phyloP scores from a whole-genome alignment of 192 early-diverging fungal species.

The Gonapodya sp. region DNA sequence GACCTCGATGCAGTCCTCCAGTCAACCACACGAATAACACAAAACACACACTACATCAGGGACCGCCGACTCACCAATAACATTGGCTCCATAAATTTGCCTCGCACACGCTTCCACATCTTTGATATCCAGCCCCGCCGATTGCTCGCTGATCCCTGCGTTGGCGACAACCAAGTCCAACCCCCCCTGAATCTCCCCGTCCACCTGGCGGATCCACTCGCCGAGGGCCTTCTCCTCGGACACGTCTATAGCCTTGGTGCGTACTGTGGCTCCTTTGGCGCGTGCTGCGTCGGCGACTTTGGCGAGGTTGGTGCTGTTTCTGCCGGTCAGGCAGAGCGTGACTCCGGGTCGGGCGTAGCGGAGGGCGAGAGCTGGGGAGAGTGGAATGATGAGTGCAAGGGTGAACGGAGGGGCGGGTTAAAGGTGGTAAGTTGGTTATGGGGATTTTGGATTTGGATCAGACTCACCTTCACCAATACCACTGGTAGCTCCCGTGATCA shows the following conservation, averaged over 20 bases:
- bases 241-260: background rate
- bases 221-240: background rate
- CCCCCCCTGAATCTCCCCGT: background rate
- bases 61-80: too few species aligned
- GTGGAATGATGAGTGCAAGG: background rate
- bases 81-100: background rate
- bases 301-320: background rate
- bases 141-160: background rate
- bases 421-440: too few species aligned
- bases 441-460: too few species aligned
- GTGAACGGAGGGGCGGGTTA: too few species aligned
- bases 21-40: too few species aligned
- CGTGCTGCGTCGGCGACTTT: background rate
- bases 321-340: background rate
- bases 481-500: too few species aligned
- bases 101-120: constrained; percentile 1
- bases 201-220: background rate
- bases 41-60: too few species aligned
- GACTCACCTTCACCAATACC: too few species aligned
- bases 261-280: background rate
- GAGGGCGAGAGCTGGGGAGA: background rate
- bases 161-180: background rate
- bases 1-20: too few species aligned
- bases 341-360: background rate
- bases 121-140: background rate